phyloP scores from a whole-genome alignment of 495 filamentous ascomycete genomes.

The Neurospora discreta region DNA sequence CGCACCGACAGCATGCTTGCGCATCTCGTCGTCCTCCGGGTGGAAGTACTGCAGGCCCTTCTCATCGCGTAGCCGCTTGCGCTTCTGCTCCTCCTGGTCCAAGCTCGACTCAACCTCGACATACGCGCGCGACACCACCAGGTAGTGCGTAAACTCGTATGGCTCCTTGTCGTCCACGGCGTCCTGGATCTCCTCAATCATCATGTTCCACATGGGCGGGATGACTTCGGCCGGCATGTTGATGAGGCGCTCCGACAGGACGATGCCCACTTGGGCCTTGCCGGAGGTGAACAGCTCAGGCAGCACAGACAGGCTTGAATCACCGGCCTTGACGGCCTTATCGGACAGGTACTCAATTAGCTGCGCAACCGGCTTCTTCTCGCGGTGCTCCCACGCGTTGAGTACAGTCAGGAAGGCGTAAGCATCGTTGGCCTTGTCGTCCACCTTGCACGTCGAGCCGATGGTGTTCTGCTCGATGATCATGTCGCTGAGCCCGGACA shows the following conservation, averaged over 20 bases:
- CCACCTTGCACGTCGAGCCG: slow-evolving; percentile 91
- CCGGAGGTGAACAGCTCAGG: slow-evolving; percentile 42
- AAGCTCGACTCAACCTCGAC: slow-evolving; percentile 73
- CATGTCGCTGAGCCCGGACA: slow-evolving; percentile 76
- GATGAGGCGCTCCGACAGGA: slow-evolving; percentile 84
- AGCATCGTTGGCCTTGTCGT: slow-evolving; percentile 86
- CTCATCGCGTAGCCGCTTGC: slow-evolving; percentile 63
- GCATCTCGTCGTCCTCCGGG: slow-evolving; percentile 87
- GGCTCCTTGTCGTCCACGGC: slow-evolving; percentile 86
- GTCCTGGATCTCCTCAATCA: slow-evolving; percentile 83
- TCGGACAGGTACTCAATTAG: slow-evolving; percentile 60
- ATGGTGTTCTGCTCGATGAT: slow-evolving; percentile 81
- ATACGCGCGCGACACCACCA: slow-evolving; percentile 85
- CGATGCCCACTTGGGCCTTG: slow-evolving; percentile 57
- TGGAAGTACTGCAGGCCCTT: slow-evolving; percentile 72
- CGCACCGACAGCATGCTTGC: slow-evolving; percentile 54
- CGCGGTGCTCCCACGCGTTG: slow-evolving; percentile 70
- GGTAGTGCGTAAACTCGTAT: slow-evolving; percentile 85
- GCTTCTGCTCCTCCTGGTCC: slow-evolving; percentile 56
- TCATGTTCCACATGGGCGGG: slow-evolving; percentile 94
- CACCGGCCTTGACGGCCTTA: slow-evolving; percentile 33
- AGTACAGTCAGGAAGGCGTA: slow-evolving; percentile 90
- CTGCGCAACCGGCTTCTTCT: slow-evolving; percentile 56
- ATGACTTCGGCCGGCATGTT: slow-evolving; percentile 89
- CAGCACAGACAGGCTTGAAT: slow-evolving; percentile 14